Base-by-base conservation (phyloP, 805 yeast genomes). In the Candida orba region DNA sequence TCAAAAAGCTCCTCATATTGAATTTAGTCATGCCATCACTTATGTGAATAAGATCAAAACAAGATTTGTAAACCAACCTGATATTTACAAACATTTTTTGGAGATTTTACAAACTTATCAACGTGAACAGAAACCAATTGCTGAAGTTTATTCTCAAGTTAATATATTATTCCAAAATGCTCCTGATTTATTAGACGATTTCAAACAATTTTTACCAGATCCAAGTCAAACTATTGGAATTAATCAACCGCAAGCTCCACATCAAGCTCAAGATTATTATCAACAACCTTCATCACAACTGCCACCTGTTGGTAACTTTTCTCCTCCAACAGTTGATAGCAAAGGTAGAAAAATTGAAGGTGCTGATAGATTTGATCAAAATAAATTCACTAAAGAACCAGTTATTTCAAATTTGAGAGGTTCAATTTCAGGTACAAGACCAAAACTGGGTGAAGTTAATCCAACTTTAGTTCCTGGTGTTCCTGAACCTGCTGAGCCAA, bases 101-200 rank as follows among this genome's bases (percentile, higher is more conserved):
- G 99, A 93, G 62, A 93, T 91, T 45, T 69, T 93, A 54, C 99
- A 93, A 63, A 91, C 97, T 37, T 93, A 91, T 61, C 99, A 93
- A 68, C 79, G 95, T 51, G 99, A 91, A 59, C 95, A 89, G 59
- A 84, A 88, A 58, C 96, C 96, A 39, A 93, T 93, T 42, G 82
- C 87, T 41, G 98, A 93, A 58, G 99, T 93, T 12, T 93, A 93
- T 58, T 84, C 87, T 43, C 97, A 93, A 60, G 96, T 93, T 3
- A 84, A 96, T 1, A 73, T 79, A 7, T 70, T 93, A 42, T 93
- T 93, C 67, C 82, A 86, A 47, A 86, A 87, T 54, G 95, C 96
- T 12, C 98, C 98, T 1, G 99, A 93, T 58, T 72, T 93, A 46
- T 68, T 93, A 49, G 95, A 89, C 52, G 99, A 95, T 60, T 93